A percentile compares a stretch with the other conserved stretches of the same genome.
Evolutionary conservation across 2,329 filamentous ascomycete species (phyloP).

Genomic region (Bipolaris sorokiniana): DNA sequence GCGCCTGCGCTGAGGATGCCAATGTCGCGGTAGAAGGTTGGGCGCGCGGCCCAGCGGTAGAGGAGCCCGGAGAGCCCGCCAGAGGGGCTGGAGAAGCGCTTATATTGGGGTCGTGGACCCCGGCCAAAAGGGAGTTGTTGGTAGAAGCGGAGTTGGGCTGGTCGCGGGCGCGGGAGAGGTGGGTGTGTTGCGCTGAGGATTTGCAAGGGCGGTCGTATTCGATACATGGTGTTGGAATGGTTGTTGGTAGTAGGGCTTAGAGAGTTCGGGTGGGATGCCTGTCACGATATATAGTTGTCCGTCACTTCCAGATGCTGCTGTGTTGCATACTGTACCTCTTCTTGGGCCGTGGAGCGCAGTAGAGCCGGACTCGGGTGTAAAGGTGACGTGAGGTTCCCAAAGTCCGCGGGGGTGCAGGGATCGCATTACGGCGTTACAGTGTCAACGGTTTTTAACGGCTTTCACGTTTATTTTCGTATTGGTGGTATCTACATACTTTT

Average conservation of each 20-base stretch:
- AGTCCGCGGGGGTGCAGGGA: neutral
- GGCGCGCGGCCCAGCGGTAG: slow-evolving; percentile 50
- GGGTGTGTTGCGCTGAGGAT: neutral
- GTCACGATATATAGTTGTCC: too few relatives aligned
- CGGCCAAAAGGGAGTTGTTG: slow-evolving; percentile 32
- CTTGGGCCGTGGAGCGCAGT: neutral
- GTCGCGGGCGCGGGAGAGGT: neutral
- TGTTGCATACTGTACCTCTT: too few relatives aligned
- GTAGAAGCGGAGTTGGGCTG: slow-evolving; percentile 27
- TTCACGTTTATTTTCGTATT: neutral
- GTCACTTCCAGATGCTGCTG: too few relatives aligned
- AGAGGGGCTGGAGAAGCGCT: slow-evolving; percentile 34
- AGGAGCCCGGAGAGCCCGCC: slow-evolving; percentile 32
- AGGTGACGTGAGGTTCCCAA: neutral
- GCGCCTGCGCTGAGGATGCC: slow-evolving; percentile 51
- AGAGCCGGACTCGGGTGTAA: too few relatives aligned
- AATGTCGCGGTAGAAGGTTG: slow-evolving; percentile 57
- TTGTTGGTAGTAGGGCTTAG: neutral
- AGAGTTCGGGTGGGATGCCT: neutral
- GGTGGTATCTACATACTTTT: neutral
- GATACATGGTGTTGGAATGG: slow-evolving; percentile 22
- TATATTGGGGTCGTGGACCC: slow-evolving; percentile 31
- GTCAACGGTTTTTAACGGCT: neutral
- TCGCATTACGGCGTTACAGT: neutral
- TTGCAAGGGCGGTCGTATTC: slow-evolving; percentile 21